Conservation (phyloP, 495 filamentous ascomycete species). For the Pyrenopolyporus hunteri region DNA sequence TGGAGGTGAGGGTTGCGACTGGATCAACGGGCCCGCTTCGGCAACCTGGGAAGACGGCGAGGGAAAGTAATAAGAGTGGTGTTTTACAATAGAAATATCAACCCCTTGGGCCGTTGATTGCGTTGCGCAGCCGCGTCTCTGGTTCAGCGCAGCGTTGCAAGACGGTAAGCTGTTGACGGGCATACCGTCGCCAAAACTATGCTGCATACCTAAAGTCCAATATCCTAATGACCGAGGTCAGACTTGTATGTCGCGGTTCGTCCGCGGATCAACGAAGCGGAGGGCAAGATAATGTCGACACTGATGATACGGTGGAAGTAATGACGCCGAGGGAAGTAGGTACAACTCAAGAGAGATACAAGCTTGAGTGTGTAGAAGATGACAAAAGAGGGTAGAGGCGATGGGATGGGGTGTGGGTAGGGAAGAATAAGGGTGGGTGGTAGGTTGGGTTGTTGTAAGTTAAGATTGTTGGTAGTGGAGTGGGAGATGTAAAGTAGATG, state of each 20-base stretch:
- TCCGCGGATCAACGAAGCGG: not conserved
- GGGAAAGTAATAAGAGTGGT: constrained; percentile 6
- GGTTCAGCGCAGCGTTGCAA: not conserved
- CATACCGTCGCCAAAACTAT: constrained; percentile 18
- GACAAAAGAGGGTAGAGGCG: not conserved
- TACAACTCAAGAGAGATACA: not conserved
- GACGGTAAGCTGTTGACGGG: constrained; percentile 15
- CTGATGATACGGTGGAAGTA: not conserved
- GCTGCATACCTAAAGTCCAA: constrained; percentile 26
- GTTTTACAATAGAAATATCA: constrained; percentile 3
- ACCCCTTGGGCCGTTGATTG: constrained; percentile 25
- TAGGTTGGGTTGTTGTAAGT: too few species aligned
- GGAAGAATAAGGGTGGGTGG: not conserved
- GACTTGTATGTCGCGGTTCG: not conserved
- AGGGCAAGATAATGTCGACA: not conserved
- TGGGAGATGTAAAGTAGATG: too few species aligned
- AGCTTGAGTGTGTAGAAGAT: not conserved
- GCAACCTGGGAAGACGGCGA: constrained; percentile 22
- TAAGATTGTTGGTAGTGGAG: too few species aligned
- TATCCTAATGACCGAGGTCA: not conserved
- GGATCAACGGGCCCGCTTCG: constrained; percentile 15
- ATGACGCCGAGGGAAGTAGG: not conserved
- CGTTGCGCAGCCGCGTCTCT: constrained; percentile 18
- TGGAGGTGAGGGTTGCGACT: constrained; percentile 7
- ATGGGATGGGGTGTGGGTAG: not conserved